Base-by-base conservation (phyloP, 192 early-diverging fungal genomes). In the Pilaira anomala region DNA sequence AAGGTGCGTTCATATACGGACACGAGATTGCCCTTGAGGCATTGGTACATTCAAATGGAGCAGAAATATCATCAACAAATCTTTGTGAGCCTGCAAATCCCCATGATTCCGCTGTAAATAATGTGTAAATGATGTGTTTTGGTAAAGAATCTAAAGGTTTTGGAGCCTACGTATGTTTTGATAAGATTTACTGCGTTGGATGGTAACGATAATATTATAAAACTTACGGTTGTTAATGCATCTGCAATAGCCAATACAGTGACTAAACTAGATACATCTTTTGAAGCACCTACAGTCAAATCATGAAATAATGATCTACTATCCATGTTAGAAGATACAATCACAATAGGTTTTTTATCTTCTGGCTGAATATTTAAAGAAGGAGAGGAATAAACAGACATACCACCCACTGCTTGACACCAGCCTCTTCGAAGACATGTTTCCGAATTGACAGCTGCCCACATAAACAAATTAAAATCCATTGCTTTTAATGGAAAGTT, bases 41-140 rank as follows among this genome's bases (percentile, higher is more conserved):
- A 49, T 77, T 80, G 7, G 71, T 64, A 69, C 92, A 93, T 26
- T 62, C 46, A 56, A 87, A 80, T 4, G 76, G 75, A 4, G 54
- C 64, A 9, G 68, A 66, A 25, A 93, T 83, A 65, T 92, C 91
- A 33, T 89, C 51, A 3, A 91, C 88, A 71, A 93, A 93, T 33
- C 91, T 72, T 65, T 89, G 81, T 2, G 92, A 93, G n/a, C 92
- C 92, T 39, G 85, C 79, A 67, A 82, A 88, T 28, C 83, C 88
- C 81, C 85, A 93, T 25, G 83, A 53, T 69, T 93, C 92, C 13
- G 78, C 85, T 19, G 80, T 77, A 63, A 93, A 93, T 14, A 82
- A 69, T 12, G 87, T 91, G 71, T 88, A 93, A 25, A 93, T 14
- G 22, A 93, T 85, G 65, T 91, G 82, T 54, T 89, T 88, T 40